Evolutionary conservation across 768 basidiomycete genomes (phyloP).

Genomic region (Termitomyces eurrhizus): DNA sequence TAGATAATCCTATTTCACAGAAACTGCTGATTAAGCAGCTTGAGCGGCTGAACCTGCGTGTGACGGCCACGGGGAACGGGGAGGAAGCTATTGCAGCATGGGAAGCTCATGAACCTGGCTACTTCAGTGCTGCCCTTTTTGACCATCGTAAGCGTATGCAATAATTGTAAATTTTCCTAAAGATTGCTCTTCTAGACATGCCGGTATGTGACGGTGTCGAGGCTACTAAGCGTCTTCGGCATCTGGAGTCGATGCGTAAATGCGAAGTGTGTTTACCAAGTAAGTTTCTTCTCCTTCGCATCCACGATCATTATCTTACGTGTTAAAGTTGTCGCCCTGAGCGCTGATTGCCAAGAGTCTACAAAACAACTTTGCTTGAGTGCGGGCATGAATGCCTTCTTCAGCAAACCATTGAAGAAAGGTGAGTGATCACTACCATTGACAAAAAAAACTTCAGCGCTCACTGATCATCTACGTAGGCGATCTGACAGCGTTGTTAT

Average conservation of each 20-base stretch:
- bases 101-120: constrained; percentile 64
- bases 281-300: constrained; percentile 25
- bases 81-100: constrained; percentile 68
- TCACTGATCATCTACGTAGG: constrained; percentile 26
- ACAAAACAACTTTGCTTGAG: constrained; percentile 74
- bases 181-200: constrained; percentile 51
- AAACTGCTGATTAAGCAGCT: constrained; percentile 66
- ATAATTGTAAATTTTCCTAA: neutral
- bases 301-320: neutral
- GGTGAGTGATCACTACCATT: constrained; percentile 27
- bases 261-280: constrained; percentile 49
- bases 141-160: constrained; percentile 56
- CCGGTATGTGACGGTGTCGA: constrained; percentile 77
- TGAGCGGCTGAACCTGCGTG: constrained; percentile 55
- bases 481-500: constrained; percentile 50
- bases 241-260: constrained; percentile 56
- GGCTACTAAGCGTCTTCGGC: constrained; percentile 60
- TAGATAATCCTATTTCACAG: constrained; percentile 71
- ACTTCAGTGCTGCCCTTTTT: constrained; percentile 67
- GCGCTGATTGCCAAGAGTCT: constrained; percentile 75
- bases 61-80: constrained; percentile 61
- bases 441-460: neutral
- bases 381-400: constrained; percentile 75
- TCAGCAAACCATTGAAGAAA: constrained; percentile 69
- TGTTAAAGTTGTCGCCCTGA: constrained; percentile 59